These are phyloP conservation scores for Boletales sp. DNA, from an alignment of 768 basidiomycete species.

Conservation along the genomic window DNA sequence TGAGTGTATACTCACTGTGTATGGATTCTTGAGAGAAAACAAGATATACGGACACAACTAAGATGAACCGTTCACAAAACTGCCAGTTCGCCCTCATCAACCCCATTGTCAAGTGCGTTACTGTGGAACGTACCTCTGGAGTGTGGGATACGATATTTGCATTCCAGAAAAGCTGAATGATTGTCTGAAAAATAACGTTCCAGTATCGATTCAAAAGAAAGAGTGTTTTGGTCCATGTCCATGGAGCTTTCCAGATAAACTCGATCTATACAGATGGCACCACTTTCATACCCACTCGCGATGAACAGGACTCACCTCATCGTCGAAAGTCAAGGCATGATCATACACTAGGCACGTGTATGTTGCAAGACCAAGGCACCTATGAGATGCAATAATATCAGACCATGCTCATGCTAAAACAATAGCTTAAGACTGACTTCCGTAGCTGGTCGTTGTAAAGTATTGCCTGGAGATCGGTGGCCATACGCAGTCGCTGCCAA, in stretches of 20 bases:
- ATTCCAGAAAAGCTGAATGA: slow-evolving; percentile 3
- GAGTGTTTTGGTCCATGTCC: slow-evolving; percentile 4
- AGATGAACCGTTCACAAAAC: slow-evolving; percentile 4
- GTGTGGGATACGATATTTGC: slow-evolving; percentile 1
- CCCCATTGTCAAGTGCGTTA: neutral
- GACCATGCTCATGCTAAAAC: neutral
- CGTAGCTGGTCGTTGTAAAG: neutral
- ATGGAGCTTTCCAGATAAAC: slow-evolving; percentile 16
- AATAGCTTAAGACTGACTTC: neutral
- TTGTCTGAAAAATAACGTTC: slow-evolving; percentile 11
- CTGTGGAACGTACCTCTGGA: neutral
- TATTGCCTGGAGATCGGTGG: neutral
- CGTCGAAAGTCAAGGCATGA: slow-evolving; percentile 10
- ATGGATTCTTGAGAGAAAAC: slow-evolving; percentile 9
- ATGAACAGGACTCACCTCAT: slow-evolving; percentile 9
- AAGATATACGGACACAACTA: neutral
- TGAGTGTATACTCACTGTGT: slow-evolving; percentile 7
- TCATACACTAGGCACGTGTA: slow-evolving; percentile 14
- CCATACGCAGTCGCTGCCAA: too few relatives aligned
- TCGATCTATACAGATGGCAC: slow-evolving; percentile 2
- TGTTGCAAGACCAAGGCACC: slow-evolving; percentile 6
- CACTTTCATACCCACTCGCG: neutral
- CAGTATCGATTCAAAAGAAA: slow-evolving; percentile 18
- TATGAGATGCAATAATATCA: neutral
- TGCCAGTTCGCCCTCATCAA: neutral